Base-by-base conservation (phyloP, 2,329 filamentous ascomycete species). In the Arthrobotrys sinensis region DNA sequence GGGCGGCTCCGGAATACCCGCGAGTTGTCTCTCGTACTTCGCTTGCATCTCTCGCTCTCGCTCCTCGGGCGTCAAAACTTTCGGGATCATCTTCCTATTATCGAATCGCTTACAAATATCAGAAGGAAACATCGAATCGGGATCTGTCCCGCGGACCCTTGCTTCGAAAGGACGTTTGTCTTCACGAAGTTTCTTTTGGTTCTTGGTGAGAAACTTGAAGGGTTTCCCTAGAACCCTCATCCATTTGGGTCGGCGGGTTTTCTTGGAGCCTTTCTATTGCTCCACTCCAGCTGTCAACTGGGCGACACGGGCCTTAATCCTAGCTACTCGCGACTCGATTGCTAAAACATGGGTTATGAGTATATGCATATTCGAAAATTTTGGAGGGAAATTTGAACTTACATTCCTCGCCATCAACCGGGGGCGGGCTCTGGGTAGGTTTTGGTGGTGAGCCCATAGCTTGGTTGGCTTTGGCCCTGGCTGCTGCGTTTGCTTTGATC, bases 261-360 rank as follows among this genome's bases (percentile, higher is more conserved):
- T 67, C 50, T 68, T 45, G 21, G 66, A 77, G 50, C 73, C 34
- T 77, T 50, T 77, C 73, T 77, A 77, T 32, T 77, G 73, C 66
- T 95, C 92, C 89, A 93, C 93, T 84, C 92, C 93, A 82, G 92
- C 92, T 1, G 96, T 99, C 82, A 99, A 86, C 84, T 97, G 94
- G 65, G 96, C 96, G 75, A 99, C 96, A 79, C 96, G 91, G 77
- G 96, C 96, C 86, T 97, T 98, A 88, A 99, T 99, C 80, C 96
- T 92, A 60, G 96, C 96, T 76, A 98, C 96, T 81, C 96, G 93
- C 60, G 94, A 94, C 85, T 99, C 96, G 82, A 98, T 98, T 40
- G 94, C 93, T 96, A 81, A 55, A 60, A 50, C 24, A 11, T 48
- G 12, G n/a, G 4, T 50, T 62, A 83, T 83, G 83, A 83, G 82